Base-by-base conservation (phyloP, 176 grass and related monocot species). In the Secale cereale region DNA sequence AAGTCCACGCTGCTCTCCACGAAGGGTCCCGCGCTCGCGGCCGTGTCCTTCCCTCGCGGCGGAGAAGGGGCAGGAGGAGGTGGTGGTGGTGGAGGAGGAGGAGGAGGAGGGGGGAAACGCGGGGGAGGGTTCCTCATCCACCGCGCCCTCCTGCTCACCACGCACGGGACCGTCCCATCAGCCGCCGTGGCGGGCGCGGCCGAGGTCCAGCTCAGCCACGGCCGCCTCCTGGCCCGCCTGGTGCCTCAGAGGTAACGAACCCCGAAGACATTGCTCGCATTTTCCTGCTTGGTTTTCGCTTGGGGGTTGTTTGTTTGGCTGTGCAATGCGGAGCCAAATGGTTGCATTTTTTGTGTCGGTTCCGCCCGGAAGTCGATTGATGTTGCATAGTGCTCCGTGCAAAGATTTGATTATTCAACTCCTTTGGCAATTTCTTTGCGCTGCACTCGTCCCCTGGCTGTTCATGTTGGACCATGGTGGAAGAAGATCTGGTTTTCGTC, bases 101-200 rank as follows among this genome's bases (percentile, higher is more conserved):
- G 68, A 0, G 70, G 81, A 1, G 78, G 79, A 15, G 85, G 90
- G 17, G 86, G 92, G 1, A 81, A 82, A 76, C 48, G 85, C 8
- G 93, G 93, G 54, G 90, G 89, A 11, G 96, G 96, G 33, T 89
- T 98, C 85, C 85, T 98, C 73, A 91, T 98, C 68, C 93, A 98
- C 78, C 91, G 91, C 20, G 86, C 78, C 73, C 91, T 98, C 57
- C 81, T 98, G 54, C 87, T 98, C 83, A 98, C 93, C 30, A 94
- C 93, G 9, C 96, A 98, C 78, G 86, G 91, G 31, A 93, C 88
- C 79, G 86, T 95, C 78, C 93, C 96, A 15, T 94, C 96, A 8
- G 84, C 82, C 66, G 48, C 89, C 2, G 85, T 80, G 3, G 89
- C 91, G 13, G 93, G 67, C 68, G 46, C 81, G 23, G 96, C 91